These are phyloP conservation scores for Penicillium silybi DNA, from an alignment of 495 filamentous ascomycete species.

Conservation along the genomic window DNA sequence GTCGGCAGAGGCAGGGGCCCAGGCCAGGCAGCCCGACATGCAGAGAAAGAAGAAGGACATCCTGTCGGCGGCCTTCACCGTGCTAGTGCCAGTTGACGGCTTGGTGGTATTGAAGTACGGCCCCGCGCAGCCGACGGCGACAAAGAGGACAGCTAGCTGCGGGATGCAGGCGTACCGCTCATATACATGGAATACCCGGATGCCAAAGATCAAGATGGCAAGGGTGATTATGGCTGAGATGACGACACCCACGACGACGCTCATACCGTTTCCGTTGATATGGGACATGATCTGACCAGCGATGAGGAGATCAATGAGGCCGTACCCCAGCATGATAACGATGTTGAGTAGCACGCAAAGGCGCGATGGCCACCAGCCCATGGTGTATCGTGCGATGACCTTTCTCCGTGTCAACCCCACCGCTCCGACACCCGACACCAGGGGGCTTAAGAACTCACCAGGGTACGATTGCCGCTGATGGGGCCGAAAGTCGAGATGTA, in stretches of 20 bases:
- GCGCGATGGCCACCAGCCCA: slow-evolving; percentile 70
- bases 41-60: slow-evolving; percentile 60
- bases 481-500: slow-evolving; percentile 66
- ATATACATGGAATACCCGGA: slow-evolving; percentile 60
- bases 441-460: slow-evolving; percentile 52
- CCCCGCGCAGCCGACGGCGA: slow-evolving; percentile 58
- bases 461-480: slow-evolving; percentile 58
- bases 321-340: slow-evolving; percentile 62
- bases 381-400: slow-evolving; percentile 62
- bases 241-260: slow-evolving; percentile 59
- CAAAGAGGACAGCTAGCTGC: slow-evolving; percentile 53
- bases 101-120: slow-evolving; percentile 51
- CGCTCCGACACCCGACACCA: too few relatives aligned
- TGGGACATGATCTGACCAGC: slow-evolving; percentile 48
- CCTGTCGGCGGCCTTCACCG: slow-evolving; percentile 46
- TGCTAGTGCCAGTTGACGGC: slow-evolving; percentile 20
- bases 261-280: slow-evolving; percentile 49
- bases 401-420: slow-evolving; percentile 14
- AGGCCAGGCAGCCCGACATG: slow-evolving; percentile 49
- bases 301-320: slow-evolving; percentile 53
- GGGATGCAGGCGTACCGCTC: slow-evolving; percentile 61
- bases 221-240: slow-evolving; percentile 57
- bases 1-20: slow-evolving; percentile 46
- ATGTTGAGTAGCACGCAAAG: slow-evolving; percentile 61
- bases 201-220: slow-evolving; percentile 61